Conservation (phyloP, 345 rosid genomes). For the Populus simonii region DNA sequence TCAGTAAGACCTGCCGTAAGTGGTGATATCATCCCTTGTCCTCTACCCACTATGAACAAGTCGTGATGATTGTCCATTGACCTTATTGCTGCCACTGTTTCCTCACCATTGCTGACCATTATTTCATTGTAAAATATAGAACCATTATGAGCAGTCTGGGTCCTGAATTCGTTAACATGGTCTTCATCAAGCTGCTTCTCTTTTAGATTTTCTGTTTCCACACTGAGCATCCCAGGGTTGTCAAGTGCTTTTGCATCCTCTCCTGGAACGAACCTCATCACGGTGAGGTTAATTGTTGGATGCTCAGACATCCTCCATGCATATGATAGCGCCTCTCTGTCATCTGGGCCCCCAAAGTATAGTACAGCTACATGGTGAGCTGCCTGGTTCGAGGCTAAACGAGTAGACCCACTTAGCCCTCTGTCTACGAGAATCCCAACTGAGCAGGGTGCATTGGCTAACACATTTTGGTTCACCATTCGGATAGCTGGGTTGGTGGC, state of each 20-base stretch:
- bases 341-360: slow-evolving; percentile 88
- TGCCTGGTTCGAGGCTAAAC: slow-evolving; percentile 45
- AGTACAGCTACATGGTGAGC: slow-evolving; percentile 69
- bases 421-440: slow-evolving; percentile 86
- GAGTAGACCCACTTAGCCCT: slow-evolving; percentile 62
- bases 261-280: slow-evolving; percentile 51
- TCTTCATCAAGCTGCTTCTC: slow-evolving; percentile 62
- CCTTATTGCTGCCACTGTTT: slow-evolving; percentile 69
- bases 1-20: slow-evolving; percentile 86
- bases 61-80: slow-evolving; percentile 69
- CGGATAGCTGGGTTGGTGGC: slow-evolving; percentile 80
- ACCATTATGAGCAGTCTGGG: slow-evolving; percentile 39
- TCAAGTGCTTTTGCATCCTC: slow-evolving; percentile 33
- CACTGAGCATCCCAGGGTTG: slow-evolving; percentile 15
- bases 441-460: slow-evolving; percentile 75
- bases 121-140: slow-evolving; percentile 47
- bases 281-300: slow-evolving; percentile 57
- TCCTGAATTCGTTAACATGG: slow-evolving; percentile 48
- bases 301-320: slow-evolving; percentile 82
- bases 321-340: slow-evolving; percentile 77
- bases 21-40: slow-evolving; percentile 68
- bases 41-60: slow-evolving; percentile 87
- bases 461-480: slow-evolving; percentile 71
- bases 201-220: slow-evolving; percentile 27
- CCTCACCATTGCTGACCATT: slow-evolving; percentile 72